These are phyloP conservation scores for Paspalum vaginatum DNA, from an alignment of 176 grass and related monocot species.

Conservation along the genomic window DNA sequence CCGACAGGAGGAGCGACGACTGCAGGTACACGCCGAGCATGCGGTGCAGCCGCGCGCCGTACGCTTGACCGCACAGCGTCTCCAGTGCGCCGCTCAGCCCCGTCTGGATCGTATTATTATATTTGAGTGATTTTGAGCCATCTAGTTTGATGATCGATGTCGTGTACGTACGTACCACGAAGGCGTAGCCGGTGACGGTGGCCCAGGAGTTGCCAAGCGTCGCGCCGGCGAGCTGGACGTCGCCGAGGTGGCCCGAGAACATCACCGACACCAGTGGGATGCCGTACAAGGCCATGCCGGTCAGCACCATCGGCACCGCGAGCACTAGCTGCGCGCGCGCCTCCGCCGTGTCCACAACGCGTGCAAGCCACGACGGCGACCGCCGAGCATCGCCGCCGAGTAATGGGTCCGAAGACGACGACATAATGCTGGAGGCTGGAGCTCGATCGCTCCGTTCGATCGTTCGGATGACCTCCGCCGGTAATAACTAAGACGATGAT, in stretches of 20 bases:
- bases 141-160: too few relatives aligned
- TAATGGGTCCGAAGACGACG: too few relatives aligned
- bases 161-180: slow-evolving; percentile 59
- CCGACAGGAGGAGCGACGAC: slow-evolving; percentile 57
- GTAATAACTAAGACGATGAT: too few relatives aligned
- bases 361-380: slow-evolving; percentile 40
- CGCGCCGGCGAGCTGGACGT: slow-evolving; percentile 82
- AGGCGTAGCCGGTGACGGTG: slow-evolving; percentile 81
- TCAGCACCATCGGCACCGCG: slow-evolving; percentile 85
- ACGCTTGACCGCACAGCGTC: slow-evolving; percentile 87
- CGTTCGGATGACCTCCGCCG: too few relatives aligned
- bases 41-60: slow-evolving; percentile 59
- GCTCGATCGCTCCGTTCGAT: too few relatives aligned
- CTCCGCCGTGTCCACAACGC: slow-evolving; percentile 57
- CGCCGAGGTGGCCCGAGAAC: slow-evolving; percentile 96
- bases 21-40: slow-evolving; percentile 79
- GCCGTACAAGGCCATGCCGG: slow-evolving; percentile 78
- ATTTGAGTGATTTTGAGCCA: too few relatives aligned
- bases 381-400: too few relatives aligned
- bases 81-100: slow-evolving; percentile 81
- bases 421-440: too few relatives aligned
- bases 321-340: slow-evolving; percentile 64
- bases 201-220: slow-evolving; percentile 97
- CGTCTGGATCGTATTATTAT: too few relatives aligned
- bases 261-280: slow-evolving; percentile 90